Evolutionary conservation across 495 filamentous ascomycete genomes (phyloP), one percentile per base, ranked within the genome.

Genomic region (Immersiella caudata): DNA sequence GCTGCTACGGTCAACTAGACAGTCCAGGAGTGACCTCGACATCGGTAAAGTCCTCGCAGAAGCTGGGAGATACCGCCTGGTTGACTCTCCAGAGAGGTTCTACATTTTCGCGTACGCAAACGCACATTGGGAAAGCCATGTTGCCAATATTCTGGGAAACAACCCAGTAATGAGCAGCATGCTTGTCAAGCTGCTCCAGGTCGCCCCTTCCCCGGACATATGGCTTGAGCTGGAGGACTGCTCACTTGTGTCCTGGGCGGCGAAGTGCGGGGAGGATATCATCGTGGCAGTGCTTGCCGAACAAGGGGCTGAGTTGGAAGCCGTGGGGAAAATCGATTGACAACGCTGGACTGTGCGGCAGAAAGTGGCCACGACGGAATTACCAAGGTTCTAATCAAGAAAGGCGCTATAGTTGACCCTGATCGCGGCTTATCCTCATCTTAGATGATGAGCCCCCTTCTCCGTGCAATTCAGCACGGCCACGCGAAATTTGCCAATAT

Each of bases 31-130:
- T 14, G 26, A 59, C 4, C 16, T 29, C 24, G 51, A 55, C 12
- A n/a, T 55, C 20, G 56, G 56, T 9, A 57, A 27, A 33, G 56
- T 59, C 16, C 56, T 59, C n/a, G 56, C 56, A 14, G 56, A 59
- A 16, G 24, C 24, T n/a, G 56, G 56, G 4, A 9, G 22, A 16
- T 26, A 59, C 26, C 26, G 16, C 16, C 2, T n/a, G 2, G 6
- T 2, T 5, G 24, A 2, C 2, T 55, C 52, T 26, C 21, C 3
- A 22, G n/a, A 55, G 2, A 11, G 20, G 2, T 22, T 46, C 11
- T 18, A 46, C 40, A 6, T 36, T 12, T 36, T 6, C 33, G 33
- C 33, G 6, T 36, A 36, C 33, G 33, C 33, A 5, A 36, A 36
- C 33, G 33, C 5, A 12, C 33, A 36, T 36, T 36, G 33, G 33